A percentile compares a stretch with the other conserved stretches of the same genome.
Evolutionary conservation across 2,329 filamentous ascomycete genomes (phyloP).

Genomic region (Neonectria coccinea): DNA sequence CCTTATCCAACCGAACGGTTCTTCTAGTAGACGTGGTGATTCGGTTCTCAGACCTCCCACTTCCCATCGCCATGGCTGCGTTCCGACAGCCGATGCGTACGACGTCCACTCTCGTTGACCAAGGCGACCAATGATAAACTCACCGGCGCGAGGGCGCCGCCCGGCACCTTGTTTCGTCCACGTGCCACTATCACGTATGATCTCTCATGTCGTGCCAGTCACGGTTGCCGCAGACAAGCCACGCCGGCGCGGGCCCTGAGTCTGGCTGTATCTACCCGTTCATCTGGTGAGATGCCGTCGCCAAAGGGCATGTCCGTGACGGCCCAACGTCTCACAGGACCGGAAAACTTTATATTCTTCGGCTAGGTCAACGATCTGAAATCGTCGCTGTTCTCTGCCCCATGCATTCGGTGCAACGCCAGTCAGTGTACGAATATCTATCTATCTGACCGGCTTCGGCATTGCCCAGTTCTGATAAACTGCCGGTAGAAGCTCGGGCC

Average conservation of each 20-base stretch:
- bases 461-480: conserved; percentile 25
- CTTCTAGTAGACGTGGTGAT: conserved; percentile 22
- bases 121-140: conserved; percentile 9
- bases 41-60: conserved; percentile 19
- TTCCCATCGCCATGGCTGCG: conserved; percentile 8
- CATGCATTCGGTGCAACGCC: conserved; percentile 1
- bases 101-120: conserved; percentile 12
- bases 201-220: conserved; percentile 17
- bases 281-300: conserved; percentile 11
- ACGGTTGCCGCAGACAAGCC: conserved; percentile 21
- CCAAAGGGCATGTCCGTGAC: background rate
- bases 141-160: conserved; percentile 15
- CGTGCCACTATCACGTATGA: conserved; percentile 29
- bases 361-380: conserved; percentile 7
- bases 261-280: conserved; percentile 17
- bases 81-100: conserved; percentile 21
- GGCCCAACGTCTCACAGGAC: conserved; percentile 2
- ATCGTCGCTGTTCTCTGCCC: background rate
- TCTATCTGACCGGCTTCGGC: background rate
- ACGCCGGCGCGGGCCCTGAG: conserved; percentile 25
- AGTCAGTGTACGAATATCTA: no score
- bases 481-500: conserved; percentile 34
- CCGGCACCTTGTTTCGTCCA: conserved; percentile 19
- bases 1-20: conserved; percentile 28
- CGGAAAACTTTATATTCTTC: conserved; percentile 1